Evolutionary conservation across 305 asterid genomes (phyloP).

Genomic region (Petunia hybrid): DNA sequence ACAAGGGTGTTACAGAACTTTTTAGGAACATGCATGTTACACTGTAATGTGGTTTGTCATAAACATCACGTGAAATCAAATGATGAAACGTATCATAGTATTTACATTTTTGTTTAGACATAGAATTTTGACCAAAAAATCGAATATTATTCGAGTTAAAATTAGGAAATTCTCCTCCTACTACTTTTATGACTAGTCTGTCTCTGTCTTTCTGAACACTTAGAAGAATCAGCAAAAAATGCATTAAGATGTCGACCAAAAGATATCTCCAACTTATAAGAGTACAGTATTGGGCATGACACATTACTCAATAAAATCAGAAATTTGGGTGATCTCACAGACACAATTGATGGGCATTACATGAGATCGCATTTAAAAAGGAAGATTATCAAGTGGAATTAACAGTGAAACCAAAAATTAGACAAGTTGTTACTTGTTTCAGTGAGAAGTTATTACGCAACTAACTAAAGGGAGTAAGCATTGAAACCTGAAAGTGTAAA

Average conservation of each 20-base stretch:
- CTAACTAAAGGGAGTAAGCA: too few species aligned
- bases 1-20: background rate
- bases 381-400: too few species aligned
- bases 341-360: too few species aligned
- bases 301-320: conserved; percentile 8
- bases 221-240: conserved; percentile 9
- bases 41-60: background rate
- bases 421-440: too few species aligned
- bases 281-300: background rate
- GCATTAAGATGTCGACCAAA: background rate
- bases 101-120: conserved; percentile 1
- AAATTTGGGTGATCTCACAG: background rate
- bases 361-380: too few species aligned
- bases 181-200: conserved; percentile 28
- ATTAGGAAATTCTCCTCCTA: conserved; percentile 8
- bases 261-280: background rate
- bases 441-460: too few species aligned
- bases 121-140: background rate
- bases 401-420: too few species aligned
- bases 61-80: background rate
- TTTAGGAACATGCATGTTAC: too few species aligned
- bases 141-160: background rate
- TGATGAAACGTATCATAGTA: conserved; percentile 21
- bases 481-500: too few species aligned
- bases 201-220: conserved; percentile 3